phyloP scores from a whole-genome alignment of 805 yeast species.

The Lipomyces chichibuensis region DNA sequence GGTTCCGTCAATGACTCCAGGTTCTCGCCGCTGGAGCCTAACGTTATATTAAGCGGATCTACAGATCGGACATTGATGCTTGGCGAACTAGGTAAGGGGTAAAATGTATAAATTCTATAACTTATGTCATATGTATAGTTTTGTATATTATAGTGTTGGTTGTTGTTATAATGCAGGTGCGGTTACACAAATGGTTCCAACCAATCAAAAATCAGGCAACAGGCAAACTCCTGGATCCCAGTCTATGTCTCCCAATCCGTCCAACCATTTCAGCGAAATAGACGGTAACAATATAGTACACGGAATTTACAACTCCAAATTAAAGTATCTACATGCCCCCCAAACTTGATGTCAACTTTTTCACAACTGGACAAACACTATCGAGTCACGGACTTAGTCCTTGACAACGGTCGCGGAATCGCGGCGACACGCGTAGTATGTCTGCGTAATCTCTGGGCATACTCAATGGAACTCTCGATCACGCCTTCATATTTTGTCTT shows the following conservation, averaged over 20 bases:
- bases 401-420: slow-evolving; percentile 23
- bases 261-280: background rate
- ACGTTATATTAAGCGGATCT: slow-evolving; percentile 40
- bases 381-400: slow-evolving; percentile 15
- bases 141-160: background rate
- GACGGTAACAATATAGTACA: slow-evolving; percentile 1
- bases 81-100: slow-evolving; percentile 34
- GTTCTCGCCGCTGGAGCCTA: slow-evolving; percentile 50
- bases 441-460: slow-evolving; percentile 73
- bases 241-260: background rate
- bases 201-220: background rate
- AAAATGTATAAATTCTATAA: background rate
- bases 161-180: background rate
- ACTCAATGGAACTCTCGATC: slow-evolving; percentile 86
- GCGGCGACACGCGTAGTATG: slow-evolving; percentile 44
- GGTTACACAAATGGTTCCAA: background rate
- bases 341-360: background rate
- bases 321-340: background rate
- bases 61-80: slow-evolving; percentile 36
- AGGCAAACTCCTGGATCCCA: background rate
- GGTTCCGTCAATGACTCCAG: slow-evolving; percentile 67
- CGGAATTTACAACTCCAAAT: background rate
- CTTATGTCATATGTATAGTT: background rate
- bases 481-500: slow-evolving; percentile 81
- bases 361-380: background rate